These are phyloP conservation scores for Boeremia exigua DNA, from an alignment of 2,329 filamentous ascomycete species.

Conservation along the genomic window DNA sequence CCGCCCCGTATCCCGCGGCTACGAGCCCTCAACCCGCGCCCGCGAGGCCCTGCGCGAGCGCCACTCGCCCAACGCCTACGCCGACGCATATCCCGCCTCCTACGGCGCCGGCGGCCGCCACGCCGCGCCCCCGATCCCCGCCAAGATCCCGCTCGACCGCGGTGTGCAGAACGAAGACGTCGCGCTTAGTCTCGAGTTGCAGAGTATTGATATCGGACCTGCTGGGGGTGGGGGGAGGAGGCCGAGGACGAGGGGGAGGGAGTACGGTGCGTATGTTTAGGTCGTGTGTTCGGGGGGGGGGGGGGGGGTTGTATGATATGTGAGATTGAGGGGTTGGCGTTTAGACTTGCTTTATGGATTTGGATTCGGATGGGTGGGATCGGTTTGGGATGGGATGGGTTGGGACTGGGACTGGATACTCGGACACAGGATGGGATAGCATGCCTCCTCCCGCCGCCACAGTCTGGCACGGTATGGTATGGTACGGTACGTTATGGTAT, in stretches of 20 bases:
- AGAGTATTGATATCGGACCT: constrained; percentile 54
- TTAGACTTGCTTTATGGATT: no score
- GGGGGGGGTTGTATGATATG: no score
- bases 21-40: constrained; percentile 25
- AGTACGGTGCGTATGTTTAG: constrained; percentile 7
- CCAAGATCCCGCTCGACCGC: constrained; percentile 67
- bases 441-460: no score
- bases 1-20: constrained; percentile 39
- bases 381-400: no score
- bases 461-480: no score
- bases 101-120: constrained; percentile 11
- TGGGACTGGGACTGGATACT: no score
- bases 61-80: constrained; percentile 41
- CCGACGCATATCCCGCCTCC: no score
- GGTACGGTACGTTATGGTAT: no score
- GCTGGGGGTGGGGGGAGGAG: constrained; percentile 31
- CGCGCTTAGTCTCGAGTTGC: constrained; percentile 75
- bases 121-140: constrained; percentile 66
- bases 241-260: constrained; percentile 17
- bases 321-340: no score
- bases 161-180: constrained; percentile 50
- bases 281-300: no score
- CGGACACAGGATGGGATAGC: no score
- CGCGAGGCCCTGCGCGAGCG: constrained; percentile 41
- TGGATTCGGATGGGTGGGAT: no score